Evolutionary conservation across 2,329 filamentous ascomycete genomes (phyloP).

Genomic region (Fusarium sp.): DNA sequence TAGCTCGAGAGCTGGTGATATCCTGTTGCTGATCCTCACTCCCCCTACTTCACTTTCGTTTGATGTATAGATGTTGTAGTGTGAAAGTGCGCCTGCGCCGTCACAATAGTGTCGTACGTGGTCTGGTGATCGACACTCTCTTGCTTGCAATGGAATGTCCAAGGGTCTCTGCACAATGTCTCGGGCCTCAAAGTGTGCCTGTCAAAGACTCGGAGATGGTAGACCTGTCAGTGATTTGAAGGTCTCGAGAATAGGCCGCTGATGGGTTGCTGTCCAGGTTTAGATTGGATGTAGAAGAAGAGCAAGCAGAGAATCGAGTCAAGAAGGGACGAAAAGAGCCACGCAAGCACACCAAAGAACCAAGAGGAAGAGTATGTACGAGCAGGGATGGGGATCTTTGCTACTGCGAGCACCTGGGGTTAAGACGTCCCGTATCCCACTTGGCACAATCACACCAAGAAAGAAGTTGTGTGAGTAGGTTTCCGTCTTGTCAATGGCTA

Average conservation of each 20-base stretch:
- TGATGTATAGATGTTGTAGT: constrained; percentile 12
- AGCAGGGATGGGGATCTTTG: constrained; percentile 30
- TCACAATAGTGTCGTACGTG: not conserved
- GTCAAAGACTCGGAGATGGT: constrained; percentile 11
- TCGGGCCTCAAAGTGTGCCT: constrained; percentile 24
- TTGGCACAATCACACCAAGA: constrained; percentile 17
- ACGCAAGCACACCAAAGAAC: constrained; percentile 20
- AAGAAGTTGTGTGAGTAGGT: constrained; percentile 33
- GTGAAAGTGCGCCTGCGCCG: constrained; percentile 2
- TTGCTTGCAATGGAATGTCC: constrained; percentile 15
- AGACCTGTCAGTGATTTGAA: constrained; percentile 11
- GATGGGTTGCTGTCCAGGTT: constrained; percentile 30
- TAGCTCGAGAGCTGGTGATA: constrained; percentile 32
- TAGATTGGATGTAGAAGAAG: constrained; percentile 24
- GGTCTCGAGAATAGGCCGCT: constrained; percentile 40
- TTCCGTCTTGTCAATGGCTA: constrained; percentile 24
- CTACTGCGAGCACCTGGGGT: constrained; percentile 5
- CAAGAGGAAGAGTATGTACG: constrained; percentile 20
- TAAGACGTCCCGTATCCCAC: constrained; percentile 6
- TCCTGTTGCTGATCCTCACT: constrained; percentile 6
- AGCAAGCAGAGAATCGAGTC: constrained; percentile 5
- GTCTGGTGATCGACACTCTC: constrained; percentile 15
- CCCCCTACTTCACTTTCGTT: constrained; percentile 7
- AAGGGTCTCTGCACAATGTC: constrained; percentile 38
- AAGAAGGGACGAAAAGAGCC: constrained; percentile 6